Evolutionary conservation across 805 yeast genomes (phyloP).

Genomic region (Candida chauliodis): DNA sequence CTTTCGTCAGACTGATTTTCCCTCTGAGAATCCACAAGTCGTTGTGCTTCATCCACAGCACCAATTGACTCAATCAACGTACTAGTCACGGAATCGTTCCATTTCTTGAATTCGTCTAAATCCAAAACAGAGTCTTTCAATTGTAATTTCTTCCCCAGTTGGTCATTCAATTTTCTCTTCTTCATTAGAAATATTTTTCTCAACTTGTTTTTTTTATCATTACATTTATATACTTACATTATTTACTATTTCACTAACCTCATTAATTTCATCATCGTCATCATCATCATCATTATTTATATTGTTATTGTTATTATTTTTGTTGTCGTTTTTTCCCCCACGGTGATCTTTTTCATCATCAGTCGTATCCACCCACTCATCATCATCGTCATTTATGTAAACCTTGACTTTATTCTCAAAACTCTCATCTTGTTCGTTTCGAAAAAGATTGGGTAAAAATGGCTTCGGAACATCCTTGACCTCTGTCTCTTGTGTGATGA

Average conservation of each 20-base stretch:
- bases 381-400: slow-evolving; percentile 4
- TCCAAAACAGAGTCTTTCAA: too few relatives aligned
- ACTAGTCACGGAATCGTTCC: too few relatives aligned
- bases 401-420: slow-evolving; percentile 9
- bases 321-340: background rate
- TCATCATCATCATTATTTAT: background rate
- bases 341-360: slow-evolving; percentile 12
- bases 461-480: slow-evolving; percentile 42
- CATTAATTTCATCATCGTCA: background rate
- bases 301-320: background rate
- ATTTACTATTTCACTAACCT: background rate
- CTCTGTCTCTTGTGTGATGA: slow-evolving; percentile 10
- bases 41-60: too few relatives aligned
- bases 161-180: too few relatives aligned
- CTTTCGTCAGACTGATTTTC: too few relatives aligned
- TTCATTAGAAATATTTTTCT: too few relatives aligned
- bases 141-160: too few relatives aligned
- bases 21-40: too few relatives aligned
- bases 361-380: slow-evolving; percentile 16
- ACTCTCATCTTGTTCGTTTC: slow-evolving; percentile 16
- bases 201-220: too few relatives aligned
- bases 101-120: too few relatives aligned
- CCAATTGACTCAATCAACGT: too few relatives aligned
- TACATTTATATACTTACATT: background rate
- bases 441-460: slow-evolving; percentile 39